Evolutionary conservation across 768 basidiomycete species (phyloP), one percentile per base, ranked within the genome.

Genomic region (Amanita pallidorosea): DNA sequence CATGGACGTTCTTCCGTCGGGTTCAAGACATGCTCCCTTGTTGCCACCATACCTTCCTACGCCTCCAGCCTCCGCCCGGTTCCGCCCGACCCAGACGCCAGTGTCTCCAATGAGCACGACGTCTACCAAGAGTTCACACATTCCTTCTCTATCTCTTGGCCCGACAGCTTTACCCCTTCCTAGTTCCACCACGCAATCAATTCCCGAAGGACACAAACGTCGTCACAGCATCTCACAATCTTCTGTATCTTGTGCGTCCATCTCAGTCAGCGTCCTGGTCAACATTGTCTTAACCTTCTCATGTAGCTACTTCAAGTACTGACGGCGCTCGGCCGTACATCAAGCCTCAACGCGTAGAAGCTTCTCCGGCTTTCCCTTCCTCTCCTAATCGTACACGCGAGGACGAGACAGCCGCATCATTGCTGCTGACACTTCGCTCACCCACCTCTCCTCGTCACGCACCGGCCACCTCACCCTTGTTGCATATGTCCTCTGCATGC

Each of bases 361-460:
- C 29, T 22, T 50, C 49, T 17, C 49, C 49, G 5, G 20, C 41
- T 12, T 31, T 31, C 9, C 29, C 29, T 31, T 31, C 29, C 12
- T 57, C 57, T 15, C 53, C 61, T 5, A 48, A 47, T 35, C 71
- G 69, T 43, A 77, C 79, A 4, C 76, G 80, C 0, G 85, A 86
- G 49, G 85, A 88, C 59, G 81, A 86, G 65, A 74, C 71, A 0
- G 84, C 83, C 0, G 84, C 83, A 13, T 78, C 83, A 3, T 66
- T 86, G 53, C 62, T 85, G 12, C 63, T 86, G 35, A 80, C 83
- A 54, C 69, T 34, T 67, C 72, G 7, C 53, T 53, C 49, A 1
- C 49, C 49, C 8, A 25, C 42, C 4, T 35, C 42, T 31, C 59
- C 59, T 11, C 56, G 27, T 3, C 38, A 54, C 15, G 7, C 18